phyloP scores from a whole-genome alignment of 768 basidiomycete genomes.

The Lanmaoa rubissima region DNA sequence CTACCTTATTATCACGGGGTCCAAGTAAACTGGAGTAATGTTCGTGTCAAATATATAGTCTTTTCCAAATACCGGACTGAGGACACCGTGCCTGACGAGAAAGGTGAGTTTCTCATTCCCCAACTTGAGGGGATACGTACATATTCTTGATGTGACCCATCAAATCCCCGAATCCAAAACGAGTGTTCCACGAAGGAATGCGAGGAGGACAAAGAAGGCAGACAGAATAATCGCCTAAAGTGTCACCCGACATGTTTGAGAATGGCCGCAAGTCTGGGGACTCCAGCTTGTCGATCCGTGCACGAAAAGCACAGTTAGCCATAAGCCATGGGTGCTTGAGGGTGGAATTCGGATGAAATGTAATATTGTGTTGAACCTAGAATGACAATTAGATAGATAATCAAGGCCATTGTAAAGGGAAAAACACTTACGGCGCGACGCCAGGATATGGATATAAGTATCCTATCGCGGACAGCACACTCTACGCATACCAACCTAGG shows the following conservation, averaged over 20 bases:
- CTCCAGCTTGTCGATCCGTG: not conserved
- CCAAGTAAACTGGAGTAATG: constrained; percentile 18
- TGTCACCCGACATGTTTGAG: not conserved
- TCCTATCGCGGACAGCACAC: constrained; percentile 12
- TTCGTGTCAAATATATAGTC: constrained; percentile 22
- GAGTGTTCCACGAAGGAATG: constrained; percentile 28
- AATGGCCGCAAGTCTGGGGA: not conserved
- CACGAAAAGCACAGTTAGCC: not conserved
- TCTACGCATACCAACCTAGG: constrained; percentile 17
- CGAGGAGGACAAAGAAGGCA: constrained; percentile 28
- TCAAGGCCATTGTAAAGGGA: not conserved
- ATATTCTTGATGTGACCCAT: constrained; percentile 17
- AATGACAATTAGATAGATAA: not conserved
- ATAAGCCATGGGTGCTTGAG: constrained; percentile 9
- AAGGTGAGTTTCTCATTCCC: not conserved
- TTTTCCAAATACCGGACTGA: constrained; percentile 12
- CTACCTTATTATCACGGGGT: constrained; percentile 3
- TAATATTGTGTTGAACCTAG: constrained; percentile 21
- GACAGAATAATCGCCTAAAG: constrained; percentile 17
- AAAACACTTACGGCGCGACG: constrained; percentile 21
- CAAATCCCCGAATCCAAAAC: constrained; percentile 15
- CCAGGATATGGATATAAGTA: constrained; percentile 21
- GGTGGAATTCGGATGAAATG: constrained; percentile 13
- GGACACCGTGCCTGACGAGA: constrained; percentile 19
- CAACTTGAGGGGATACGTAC: constrained; percentile 11